Evolutionary conservation across 352 stramenopile species (phyloP).

Genomic region (Aphanomyces astaci): DNA sequence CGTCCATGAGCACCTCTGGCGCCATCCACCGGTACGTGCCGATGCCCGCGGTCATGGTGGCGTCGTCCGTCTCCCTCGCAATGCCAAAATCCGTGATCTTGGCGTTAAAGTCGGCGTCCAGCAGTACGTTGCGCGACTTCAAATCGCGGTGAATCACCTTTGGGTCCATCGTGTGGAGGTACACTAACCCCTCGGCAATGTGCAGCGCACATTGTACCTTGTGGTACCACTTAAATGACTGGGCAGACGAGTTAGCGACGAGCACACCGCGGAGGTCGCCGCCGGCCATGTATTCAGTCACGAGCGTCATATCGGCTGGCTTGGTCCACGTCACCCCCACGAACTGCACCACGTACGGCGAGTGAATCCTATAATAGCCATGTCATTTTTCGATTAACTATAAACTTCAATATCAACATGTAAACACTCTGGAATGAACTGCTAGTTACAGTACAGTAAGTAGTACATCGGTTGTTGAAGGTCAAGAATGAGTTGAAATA

Average conservation of each 20-base stretch:
- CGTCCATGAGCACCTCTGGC: slow-evolving; percentile 7
- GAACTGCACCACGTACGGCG: slow-evolving; percentile 22
- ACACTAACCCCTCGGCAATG: slow-evolving; percentile 7
- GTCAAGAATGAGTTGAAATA: too few species aligned
- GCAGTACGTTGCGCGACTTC: slow-evolving; percentile 13
- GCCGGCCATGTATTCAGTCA: slow-evolving; percentile 25
- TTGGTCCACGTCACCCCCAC: slow-evolving; percentile 45
- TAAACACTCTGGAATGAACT: too few species aligned
- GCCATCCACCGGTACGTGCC: slow-evolving; percentile 18
- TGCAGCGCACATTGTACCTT: neutral
- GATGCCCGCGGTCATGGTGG: slow-evolving; percentile 17
- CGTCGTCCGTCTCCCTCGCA: slow-evolving; percentile 1
- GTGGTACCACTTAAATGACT: neutral
- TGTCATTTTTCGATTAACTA: too few species aligned
- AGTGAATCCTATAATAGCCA: neutral
- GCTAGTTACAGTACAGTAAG: too few species aligned
- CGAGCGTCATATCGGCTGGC: slow-evolving; percentile 33
- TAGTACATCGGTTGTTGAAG: too few species aligned
- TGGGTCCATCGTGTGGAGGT: slow-evolving; percentile 13
- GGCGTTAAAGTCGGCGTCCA: slow-evolving; percentile 2
- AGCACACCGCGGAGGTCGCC: slow-evolving; percentile 14
- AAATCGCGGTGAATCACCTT: slow-evolving; percentile 14
- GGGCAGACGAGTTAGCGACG: neutral
- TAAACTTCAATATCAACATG: too few species aligned
- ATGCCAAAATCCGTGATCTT: slow-evolving; percentile 17